Conservation (phyloP, 345 rosid species). For the Clarkia xantiana region DNA sequence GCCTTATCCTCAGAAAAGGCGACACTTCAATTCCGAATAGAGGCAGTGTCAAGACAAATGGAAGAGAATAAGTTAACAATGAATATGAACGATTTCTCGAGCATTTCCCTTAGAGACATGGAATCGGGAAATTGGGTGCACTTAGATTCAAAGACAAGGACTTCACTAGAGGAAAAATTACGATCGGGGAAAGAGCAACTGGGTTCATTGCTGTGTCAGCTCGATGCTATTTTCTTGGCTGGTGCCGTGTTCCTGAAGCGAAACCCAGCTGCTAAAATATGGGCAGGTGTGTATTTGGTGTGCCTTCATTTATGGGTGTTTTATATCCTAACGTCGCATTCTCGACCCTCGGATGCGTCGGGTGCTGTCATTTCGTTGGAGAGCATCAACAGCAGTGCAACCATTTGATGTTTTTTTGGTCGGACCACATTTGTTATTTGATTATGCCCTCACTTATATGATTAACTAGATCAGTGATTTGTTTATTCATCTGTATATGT, state of each 20-base stretch:
- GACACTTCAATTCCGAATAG: conserved; percentile 62
- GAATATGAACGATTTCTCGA: conserved; percentile 11
- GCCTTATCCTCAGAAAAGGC: conserved; percentile 90
- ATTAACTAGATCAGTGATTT: too few species aligned
- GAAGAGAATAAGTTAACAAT: conserved; percentile 41
- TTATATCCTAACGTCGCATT: conserved; percentile 50
- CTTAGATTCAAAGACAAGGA: conserved; percentile 36
- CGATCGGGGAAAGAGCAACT: conserved; percentile 57
- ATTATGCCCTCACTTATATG: too few species aligned
- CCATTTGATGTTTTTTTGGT: background rate
- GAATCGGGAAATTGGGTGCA: conserved; percentile 55
- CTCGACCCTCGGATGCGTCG: conserved; percentile 35
- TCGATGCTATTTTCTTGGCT: conserved; percentile 57
- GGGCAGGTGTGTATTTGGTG: conserved; percentile 50
- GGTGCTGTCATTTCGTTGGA: conserved; percentile 68
- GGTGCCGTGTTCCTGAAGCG: conserved; percentile 64
- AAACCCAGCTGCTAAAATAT: conserved; percentile 61
- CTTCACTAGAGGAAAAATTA: conserved; percentile 44
- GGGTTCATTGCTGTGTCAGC: conserved; percentile 52
- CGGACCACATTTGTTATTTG: too few species aligned
- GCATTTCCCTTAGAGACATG: conserved; percentile 31
- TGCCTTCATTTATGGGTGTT: conserved; percentile 91
- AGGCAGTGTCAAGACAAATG: conserved; percentile 70
- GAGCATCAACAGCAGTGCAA: conserved; percentile 44
- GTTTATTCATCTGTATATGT: too few species aligned